Evolutionary conservation across 2,329 filamentous ascomycete species (phyloP).

Genomic region (Diaporthe amygdali): DNA sequence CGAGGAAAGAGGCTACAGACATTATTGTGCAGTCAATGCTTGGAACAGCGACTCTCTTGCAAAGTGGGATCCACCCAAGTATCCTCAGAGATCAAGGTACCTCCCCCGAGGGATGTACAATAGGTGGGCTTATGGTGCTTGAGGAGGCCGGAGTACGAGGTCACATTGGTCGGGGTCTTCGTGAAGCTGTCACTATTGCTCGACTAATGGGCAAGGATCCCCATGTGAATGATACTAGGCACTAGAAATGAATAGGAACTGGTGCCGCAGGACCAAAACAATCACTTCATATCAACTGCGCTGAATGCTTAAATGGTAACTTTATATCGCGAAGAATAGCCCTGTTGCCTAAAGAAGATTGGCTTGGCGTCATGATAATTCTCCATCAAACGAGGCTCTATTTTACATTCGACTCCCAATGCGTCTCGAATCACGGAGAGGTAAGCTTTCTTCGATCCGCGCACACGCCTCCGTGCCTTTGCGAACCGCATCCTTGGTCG

Average conservation of each 20-base stretch:
- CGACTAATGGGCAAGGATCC: constrained; percentile 43
- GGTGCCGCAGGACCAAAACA: not conserved
- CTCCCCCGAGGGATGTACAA: constrained; percentile 66
- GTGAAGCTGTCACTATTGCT: constrained; percentile 54
- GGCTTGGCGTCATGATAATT: not conserved
- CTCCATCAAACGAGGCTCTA: not conserved
- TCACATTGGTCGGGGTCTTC: constrained; percentile 44
- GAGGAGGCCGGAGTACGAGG: constrained; percentile 61
- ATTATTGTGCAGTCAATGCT: constrained; percentile 67
- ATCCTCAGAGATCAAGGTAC: constrained; percentile 63
- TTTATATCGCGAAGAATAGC: no score
- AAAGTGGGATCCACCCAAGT: constrained; percentile 58
- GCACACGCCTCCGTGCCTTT: not conserved
- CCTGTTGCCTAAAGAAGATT: no score
- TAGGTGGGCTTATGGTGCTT: constrained; percentile 62
- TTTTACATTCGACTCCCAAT: not conserved
- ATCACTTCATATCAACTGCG: no score
- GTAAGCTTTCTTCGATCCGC: not conserved
- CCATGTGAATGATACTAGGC: constrained; percentile 47
- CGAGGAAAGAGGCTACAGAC: constrained; percentile 57
- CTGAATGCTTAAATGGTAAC: not conserved
- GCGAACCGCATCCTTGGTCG: not conserved
- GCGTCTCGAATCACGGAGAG: not conserved
- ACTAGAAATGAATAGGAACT: not conserved
- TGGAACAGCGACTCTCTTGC: constrained; percentile 60